Conservation (phyloP, 1,284 basidiomycete genomes). For the Laetiporus sulphureus region DNA sequence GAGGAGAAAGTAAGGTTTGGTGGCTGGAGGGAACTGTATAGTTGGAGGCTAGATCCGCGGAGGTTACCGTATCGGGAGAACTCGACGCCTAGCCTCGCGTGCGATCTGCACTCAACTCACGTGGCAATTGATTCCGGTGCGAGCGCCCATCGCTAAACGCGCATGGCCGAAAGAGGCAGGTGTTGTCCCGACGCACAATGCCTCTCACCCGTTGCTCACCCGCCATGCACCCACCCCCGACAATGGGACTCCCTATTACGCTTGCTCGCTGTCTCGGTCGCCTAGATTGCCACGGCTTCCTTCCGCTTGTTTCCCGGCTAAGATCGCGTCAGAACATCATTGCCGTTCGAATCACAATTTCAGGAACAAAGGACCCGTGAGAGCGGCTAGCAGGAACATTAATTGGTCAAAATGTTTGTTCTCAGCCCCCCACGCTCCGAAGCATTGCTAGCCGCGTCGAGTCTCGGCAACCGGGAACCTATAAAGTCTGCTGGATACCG, state of each 20-base stretch:
- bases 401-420: slow-evolving; percentile 4
- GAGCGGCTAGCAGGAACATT: too few species aligned
- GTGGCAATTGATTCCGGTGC: not conserved
- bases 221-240: slow-evolving; percentile 9
- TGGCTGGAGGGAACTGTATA: slow-evolving; percentile 29
- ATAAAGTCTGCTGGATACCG: slow-evolving; percentile 7
- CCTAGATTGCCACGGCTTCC: not conserved
- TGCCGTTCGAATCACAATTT: too few species aligned
- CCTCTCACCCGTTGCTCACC: slow-evolving; percentile 1
- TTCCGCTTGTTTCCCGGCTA: not conserved
- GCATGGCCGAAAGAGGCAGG: slow-evolving; percentile 12
- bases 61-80: too few species aligned
- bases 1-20: slow-evolving; percentile 25
- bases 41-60: too few species aligned
- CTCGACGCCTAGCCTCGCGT: too few species aligned
- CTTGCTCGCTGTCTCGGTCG: slow-evolving; percentile 3
- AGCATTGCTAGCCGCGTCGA: not conserved
- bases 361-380: too few species aligned
- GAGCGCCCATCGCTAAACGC: not conserved
- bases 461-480: too few species aligned
- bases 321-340: not conserved
- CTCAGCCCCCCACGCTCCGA: not conserved
- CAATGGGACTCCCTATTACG: slow-evolving; percentile 20
- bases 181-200: slow-evolving; percentile 15
- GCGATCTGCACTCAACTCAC: too few species aligned